Evolutionary conservation across 371 early-diverging fungal genomes (phyloP).

Genomic region (Nematocida ausubeli): DNA sequence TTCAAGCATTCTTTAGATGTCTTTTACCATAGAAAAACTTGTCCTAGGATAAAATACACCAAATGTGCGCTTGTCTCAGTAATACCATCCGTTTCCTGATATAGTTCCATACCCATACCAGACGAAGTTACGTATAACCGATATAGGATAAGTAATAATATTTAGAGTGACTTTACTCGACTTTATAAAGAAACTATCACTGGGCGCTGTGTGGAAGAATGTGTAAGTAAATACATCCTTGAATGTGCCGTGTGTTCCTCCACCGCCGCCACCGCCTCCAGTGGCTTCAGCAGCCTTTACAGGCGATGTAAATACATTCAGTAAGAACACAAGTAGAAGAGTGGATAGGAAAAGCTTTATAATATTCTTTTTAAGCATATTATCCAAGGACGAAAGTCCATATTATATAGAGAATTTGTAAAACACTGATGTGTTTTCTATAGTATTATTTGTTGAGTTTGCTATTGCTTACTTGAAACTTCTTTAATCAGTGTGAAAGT

Average conservation of each 20-base stretch:
- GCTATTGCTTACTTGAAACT: no score
- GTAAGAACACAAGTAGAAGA: background rate
- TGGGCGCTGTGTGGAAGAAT: background rate
- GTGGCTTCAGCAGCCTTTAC: background rate
- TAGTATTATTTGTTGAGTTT: background rate
- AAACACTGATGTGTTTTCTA: background rate
- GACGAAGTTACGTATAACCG: background rate
- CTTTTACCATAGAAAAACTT: background rate
- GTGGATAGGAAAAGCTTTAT: background rate
- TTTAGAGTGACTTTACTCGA: background rate
- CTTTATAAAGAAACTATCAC: background rate
- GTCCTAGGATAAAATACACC: background rate
- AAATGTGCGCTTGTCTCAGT: background rate
- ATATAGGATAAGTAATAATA: background rate
- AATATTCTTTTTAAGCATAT: slow-evolving; percentile 3
- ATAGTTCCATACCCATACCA: background rate
- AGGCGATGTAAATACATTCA: background rate
- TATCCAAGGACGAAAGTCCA: background rate
- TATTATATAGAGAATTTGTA: slow-evolving; percentile 6
- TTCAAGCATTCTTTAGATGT: background rate
- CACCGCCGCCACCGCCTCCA: background rate
- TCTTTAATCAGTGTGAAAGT: no score
- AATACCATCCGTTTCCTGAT: background rate
- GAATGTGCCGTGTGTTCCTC: background rate
- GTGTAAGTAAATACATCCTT: background rate